Conservation (phyloP, 257 asterid species). For the Nicotiana attenuata region DNA sequence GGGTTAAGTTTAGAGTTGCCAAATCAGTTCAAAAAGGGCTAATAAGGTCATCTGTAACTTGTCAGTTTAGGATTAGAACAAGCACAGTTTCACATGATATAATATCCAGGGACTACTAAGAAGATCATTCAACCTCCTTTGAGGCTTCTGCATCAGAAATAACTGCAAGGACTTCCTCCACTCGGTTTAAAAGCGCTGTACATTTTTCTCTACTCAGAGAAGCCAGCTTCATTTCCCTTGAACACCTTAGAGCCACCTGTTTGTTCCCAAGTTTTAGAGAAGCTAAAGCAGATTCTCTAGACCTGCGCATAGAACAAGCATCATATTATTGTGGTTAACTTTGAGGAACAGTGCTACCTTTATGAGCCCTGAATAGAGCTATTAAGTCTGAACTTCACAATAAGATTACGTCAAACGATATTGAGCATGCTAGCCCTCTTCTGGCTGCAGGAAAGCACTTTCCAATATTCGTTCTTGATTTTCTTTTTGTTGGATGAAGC, state of each 20-base stretch:
- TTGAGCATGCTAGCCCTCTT: neutral
- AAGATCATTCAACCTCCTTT: constrained; percentile 51
- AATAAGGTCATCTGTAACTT: neutral
- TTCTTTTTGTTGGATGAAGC: neutral
- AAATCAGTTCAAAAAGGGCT: neutral
- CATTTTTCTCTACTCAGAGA: constrained; percentile 75
- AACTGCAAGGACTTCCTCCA: constrained; percentile 63
- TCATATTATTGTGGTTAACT: neutral
- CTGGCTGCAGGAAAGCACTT: neutral
- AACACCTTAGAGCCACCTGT: constrained; percentile 54
- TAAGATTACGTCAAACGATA: neutral
- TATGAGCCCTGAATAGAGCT: neutral
- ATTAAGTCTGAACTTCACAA: neutral
- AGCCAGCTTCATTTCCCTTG: constrained; percentile 58
- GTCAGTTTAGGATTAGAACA: neutral
- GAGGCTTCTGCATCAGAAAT: constrained; percentile 76
- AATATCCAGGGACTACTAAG: neutral
- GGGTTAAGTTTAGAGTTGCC: constrained; percentile 8
- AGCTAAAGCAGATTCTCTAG: constrained; percentile 49
- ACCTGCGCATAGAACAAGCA: constrained; percentile 40
- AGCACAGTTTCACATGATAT: neutral
- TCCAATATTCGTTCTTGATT: neutral
- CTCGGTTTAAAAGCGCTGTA: constrained; percentile 55
- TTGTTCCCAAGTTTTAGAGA: constrained; percentile 54
- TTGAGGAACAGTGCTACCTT: neutral